Conservation (phyloP, 768 basidiomycete genomes). For the Coprinopsis strossmayeri region DNA sequence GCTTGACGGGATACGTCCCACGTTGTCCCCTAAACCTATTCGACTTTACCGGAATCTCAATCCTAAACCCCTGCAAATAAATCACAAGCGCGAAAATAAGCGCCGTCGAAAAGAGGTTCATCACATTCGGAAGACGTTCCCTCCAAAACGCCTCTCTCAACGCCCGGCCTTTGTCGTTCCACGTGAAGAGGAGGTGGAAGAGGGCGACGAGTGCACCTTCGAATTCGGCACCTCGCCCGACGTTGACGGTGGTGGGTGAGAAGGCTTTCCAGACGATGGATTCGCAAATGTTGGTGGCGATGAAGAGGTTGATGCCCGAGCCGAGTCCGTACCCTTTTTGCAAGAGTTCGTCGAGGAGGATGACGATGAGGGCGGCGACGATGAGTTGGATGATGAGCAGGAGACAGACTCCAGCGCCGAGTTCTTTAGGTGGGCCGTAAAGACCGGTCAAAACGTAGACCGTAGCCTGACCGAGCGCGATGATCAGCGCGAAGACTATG, state of each 20-base stretch:
- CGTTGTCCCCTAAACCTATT: conserved; percentile 95
- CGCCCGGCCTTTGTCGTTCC: conserved; percentile 97
- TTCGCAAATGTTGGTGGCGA: conserved; percentile 99
- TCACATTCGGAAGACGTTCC: conserved; percentile 92
- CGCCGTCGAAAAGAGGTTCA: conserved; percentile 93
- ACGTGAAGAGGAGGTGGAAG: conserved; percentile 97
- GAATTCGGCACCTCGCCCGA: conserved; percentile 95
- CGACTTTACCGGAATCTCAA: conserved; percentile 97
- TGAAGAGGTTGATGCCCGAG: conserved; percentile 97
- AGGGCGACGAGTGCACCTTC: conserved; percentile 94
- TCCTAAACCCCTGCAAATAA: conserved; percentile 97
- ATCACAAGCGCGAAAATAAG: conserved; percentile 92
- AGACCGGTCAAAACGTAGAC: conserved; percentile 97
- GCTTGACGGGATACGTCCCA: conserved; percentile 92
- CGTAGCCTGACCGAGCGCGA: conserved; percentile 92
- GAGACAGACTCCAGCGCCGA: conserved; percentile 96
- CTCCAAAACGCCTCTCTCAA: conserved; percentile 98
- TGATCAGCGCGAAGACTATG: conserved; percentile 93
- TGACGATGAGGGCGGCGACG: conserved; percentile 91
- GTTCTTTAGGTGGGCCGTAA: conserved; percentile 87
- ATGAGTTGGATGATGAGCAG: conserved; percentile 95
- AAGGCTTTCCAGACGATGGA: conserved; percentile 99
- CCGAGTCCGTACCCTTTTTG: conserved; percentile 99
- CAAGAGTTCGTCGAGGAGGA: conserved; percentile 96
- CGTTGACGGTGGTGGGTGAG: conserved; percentile 96